Evolutionary conservation across 1,284 basidiomycete genomes (phyloP).

Genomic region (Melanopsichium pennsylvanicum): DNA sequence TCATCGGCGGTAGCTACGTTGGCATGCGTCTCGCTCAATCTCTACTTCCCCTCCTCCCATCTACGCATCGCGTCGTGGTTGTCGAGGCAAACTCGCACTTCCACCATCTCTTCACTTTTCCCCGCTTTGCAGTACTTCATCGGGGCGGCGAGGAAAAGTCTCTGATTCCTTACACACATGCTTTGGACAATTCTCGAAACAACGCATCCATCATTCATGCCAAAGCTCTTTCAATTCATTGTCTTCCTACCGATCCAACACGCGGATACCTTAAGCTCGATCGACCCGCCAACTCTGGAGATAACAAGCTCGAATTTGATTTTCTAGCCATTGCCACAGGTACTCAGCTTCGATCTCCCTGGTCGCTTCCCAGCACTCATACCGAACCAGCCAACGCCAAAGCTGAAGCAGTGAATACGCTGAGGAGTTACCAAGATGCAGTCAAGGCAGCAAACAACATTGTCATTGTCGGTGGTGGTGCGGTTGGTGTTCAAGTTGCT

Average conservation of each 20-base stretch:
- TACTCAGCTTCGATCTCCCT: constrained; percentile 21
- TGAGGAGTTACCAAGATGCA: constrained; percentile 43
- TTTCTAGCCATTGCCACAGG: constrained; percentile 42
- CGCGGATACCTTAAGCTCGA: constrained; percentile 24
- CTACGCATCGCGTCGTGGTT: constrained; percentile 67
- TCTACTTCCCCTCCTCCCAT: constrained; percentile 64
- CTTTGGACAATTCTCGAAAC: constrained; percentile 70
- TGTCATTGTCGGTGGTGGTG: constrained; percentile 62
- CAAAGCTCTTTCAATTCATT: constrained; percentile 21
- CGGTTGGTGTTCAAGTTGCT: constrained; percentile 61
- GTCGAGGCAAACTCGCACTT: constrained; percentile 69
- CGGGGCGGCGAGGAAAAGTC: constrained; percentile 68
- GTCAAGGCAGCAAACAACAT: constrained; percentile 48
- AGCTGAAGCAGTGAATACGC: constrained; percentile 42
- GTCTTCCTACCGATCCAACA: background rate
- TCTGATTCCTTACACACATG: constrained; percentile 71
- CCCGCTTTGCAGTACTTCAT: constrained; percentile 68
- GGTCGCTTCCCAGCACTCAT: constrained; percentile 17
- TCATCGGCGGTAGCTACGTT: constrained; percentile 43
- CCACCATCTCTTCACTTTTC: constrained; percentile 70
- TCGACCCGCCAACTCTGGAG: background rate
- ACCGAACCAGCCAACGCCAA: constrained; percentile 30
- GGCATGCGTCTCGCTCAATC: constrained; percentile 59
- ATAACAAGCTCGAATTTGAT: constrained; percentile 28
- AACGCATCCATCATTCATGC: constrained; percentile 24